Base-by-base conservation (phyloP, 2,329 filamentous ascomycete species). In the Tetracladium maxilliforme region DNA sequence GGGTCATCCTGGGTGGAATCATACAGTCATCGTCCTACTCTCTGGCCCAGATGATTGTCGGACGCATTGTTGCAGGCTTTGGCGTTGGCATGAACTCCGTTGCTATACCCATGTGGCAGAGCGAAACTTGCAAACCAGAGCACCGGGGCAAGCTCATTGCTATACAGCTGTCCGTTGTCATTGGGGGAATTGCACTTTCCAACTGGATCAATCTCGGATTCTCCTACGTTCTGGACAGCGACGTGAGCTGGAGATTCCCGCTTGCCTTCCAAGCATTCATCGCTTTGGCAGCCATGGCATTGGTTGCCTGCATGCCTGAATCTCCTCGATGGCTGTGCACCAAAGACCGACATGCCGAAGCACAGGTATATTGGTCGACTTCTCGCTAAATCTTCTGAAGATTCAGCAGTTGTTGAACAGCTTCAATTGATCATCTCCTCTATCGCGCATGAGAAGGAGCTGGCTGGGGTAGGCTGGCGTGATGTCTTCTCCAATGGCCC, bases 1-100 rank as follows among this genome's bases (percentile, higher is more conserved):
- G 73, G 35, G 66, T 72, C 57, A 49, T 70, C 10, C n/a, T 45
- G 22, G 44, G 42, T n/a, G 39, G 37, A 4, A 24, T 34, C 9
- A 32, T 47, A 7, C 43, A 47, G 33, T 38, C 41, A 4, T 31
- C 41, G 2, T 35, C 43, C 2, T 44, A 35, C 23, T 40, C 37
- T 5, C 38, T 45, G 14, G 31, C 37, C 6, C 44, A 45, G 17
- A 43, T 46, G 7, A 40, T 45, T 22, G 38, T 40, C 10, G 40
- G 37, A 4, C 31, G 43, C 14, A 39, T 45, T 10, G 30, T 44
- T n/a, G n/a, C n/a, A n/a, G n/a, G n/a, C n/a, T n/a, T n/a, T n/a
- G n/a, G n/a, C n/a, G n/a, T n/a, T n/a, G n/a, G n/a, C n/a, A 24
- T 22, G 26, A 13, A 18, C 13, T 17, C 8, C 11, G 12, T 12